Percentiles rank a stretch among this genome's conserved stretches.
Conservation (phyloP, 2,329 filamentous ascomycete genomes). For the Penicillium sp. region DNA sequence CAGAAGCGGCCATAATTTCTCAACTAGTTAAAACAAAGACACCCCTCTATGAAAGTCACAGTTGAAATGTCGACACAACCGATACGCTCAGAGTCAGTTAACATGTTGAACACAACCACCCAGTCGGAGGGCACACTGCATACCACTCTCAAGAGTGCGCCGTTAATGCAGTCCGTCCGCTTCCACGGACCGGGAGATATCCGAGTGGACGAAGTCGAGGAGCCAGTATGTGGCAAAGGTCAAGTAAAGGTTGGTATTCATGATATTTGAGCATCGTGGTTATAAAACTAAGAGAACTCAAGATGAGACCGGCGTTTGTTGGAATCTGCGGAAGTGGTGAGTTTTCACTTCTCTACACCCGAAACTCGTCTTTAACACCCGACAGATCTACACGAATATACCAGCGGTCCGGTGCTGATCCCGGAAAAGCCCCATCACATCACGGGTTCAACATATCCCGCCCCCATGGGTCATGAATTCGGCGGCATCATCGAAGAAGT, state of each 20-base stretch:
- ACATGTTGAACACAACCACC: conserved; percentile 6
- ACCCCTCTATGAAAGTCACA: background rate
- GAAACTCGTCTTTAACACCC: background rate
- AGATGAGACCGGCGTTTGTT: conserved; percentile 26
- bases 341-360: background rate
- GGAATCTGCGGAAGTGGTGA: conserved; percentile 29
- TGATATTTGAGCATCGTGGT: conserved; percentile 2
- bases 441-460: conserved; percentile 56
- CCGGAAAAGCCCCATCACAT: conserved; percentile 54
- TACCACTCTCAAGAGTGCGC: conserved; percentile 10
- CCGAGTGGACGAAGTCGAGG: conserved; percentile 30
- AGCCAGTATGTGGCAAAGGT: conserved; percentile 44
- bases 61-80: background rate
- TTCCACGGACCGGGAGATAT: conserved; percentile 33
- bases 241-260: conserved; percentile 44
- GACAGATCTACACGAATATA: conserved; percentile 52
- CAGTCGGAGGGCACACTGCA: conserved; percentile 1
- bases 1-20: background rate
- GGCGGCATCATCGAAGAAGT: conserved; percentile 59
- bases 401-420: conserved; percentile 49
- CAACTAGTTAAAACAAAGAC: too few relatives aligned
- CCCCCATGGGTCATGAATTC: conserved; percentile 66
- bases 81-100: background rate
- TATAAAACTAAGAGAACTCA: conserved; percentile 5
- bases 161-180: conserved; percentile 30